Conservation (phyloP, 768 basidiomycete species). For the Amanita fuliginea region DNA sequence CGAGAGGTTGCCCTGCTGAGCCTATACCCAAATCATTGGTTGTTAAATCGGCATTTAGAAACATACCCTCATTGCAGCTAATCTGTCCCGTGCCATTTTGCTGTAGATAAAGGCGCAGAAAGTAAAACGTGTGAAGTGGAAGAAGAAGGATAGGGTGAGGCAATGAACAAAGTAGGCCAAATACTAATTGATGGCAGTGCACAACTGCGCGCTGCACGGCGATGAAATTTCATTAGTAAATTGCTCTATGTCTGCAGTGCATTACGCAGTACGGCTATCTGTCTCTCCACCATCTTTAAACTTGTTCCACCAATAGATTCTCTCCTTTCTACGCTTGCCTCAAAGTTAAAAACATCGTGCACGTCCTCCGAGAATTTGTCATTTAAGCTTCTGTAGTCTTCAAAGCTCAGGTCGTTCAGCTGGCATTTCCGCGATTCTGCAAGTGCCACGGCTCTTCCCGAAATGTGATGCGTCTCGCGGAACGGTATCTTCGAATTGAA, state of each 20-base stretch:
- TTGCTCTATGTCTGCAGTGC: conserved; percentile 28
- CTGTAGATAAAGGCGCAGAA: conserved; percentile 13
- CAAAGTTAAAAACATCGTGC: conserved; percentile 82
- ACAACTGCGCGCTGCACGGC: neutral
- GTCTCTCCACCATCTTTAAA: conserved; percentile 71
- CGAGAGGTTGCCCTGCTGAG: conserved; percentile 51
- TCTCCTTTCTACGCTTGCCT: conserved; percentile 87
- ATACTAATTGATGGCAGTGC: neutral
- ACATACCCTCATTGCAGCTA: conserved; percentile 76
- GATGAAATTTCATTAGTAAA: too few relatives aligned
- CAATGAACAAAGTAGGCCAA: conserved; percentile 1
- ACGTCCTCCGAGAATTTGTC: conserved; percentile 78
- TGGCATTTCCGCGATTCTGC: conserved; percentile 78
- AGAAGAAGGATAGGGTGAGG: conserved; percentile 9
- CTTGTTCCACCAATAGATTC: conserved; percentile 91
- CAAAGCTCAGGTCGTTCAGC: conserved; percentile 67
- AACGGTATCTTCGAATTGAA: conserved; percentile 69
- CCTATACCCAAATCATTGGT: conserved; percentile 26
- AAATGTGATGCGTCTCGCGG: conserved; percentile 97
- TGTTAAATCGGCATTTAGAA: neutral
- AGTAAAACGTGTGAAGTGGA: conserved; percentile 11
- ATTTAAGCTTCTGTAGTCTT: conserved; percentile 70
- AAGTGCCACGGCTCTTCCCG: conserved; percentile 90
- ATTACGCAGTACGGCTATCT: conserved; percentile 66
- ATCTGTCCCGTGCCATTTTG: conserved; percentile 80